A percentile compares a stretch with the other conserved stretches of the same genome.
Conservation (phyloP, 768 basidiomycete species). For the Macrolepiota dolichaula region DNA sequence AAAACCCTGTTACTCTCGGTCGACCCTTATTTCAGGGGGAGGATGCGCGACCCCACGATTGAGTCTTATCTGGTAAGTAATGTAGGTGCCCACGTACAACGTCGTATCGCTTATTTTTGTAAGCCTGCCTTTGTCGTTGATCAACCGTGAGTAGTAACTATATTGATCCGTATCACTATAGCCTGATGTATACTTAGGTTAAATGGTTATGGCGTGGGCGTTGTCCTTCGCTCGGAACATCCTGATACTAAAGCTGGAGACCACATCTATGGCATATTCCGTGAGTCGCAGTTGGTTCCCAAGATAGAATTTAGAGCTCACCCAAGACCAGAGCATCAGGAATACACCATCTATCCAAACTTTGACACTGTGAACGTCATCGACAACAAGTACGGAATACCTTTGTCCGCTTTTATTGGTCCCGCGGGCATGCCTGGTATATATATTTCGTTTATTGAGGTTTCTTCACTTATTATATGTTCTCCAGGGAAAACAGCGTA, state of each 20-base stretch:
- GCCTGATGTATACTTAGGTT: constrained; percentile 18
- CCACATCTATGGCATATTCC: constrained; percentile 8
- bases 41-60: constrained; percentile 28
- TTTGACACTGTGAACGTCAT: constrained; percentile 18
- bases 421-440: constrained; percentile 29
- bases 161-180: neutral
- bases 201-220: constrained; percentile 27
- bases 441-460: neutral
- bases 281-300: neutral
- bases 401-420: constrained; percentile 38
- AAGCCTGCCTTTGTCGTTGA: constrained; percentile 13
- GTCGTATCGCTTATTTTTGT: neutral
- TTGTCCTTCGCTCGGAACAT: constrained; percentile 31
- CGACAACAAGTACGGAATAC: constrained; percentile 34
- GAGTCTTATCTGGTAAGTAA: constrained; percentile 17
- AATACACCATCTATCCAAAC: constrained; percentile 26
- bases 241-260: constrained; percentile 14
- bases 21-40: constrained; percentile 40
- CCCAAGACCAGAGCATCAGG: constrained; percentile 24
- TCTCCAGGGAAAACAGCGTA: constrained; percentile 28
- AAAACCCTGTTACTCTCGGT: constrained; percentile 42
- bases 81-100: neutral
- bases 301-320: neutral
- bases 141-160: constrained; percentile 7
- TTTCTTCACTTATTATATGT: neutral